Base-by-base conservation (phyloP, 169 alveolate genomes). In the Plasmodium cynomolgi region DNA sequence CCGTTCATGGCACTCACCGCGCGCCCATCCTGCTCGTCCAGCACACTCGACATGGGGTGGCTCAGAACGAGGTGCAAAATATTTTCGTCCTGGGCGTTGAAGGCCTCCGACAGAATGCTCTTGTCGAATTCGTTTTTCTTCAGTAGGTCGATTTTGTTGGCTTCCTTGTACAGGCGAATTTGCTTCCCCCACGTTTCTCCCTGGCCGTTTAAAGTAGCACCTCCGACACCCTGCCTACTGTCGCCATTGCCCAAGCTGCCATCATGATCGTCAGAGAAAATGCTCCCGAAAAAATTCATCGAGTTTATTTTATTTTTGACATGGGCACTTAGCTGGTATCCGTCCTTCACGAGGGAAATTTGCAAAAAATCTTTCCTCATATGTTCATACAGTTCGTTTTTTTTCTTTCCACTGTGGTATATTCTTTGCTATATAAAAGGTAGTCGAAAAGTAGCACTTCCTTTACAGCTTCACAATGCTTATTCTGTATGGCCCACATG, bases 401-500 rank as follows among this genome's bases (percentile, higher is more conserved):
- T 41, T 80, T 84, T 26, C 79, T 72, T 34, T 92, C 96, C 33
- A 62, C 72, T 33, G 54, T 11, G 26, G 62, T 62, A 37, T 93
- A 95, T 41, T 96, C 95, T n/a, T 41, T 91, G 5, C 82, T 75
- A 81, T 95, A 93, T 33, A 96, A 92, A 4, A 58, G 33, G 54
- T 96, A 96, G 73, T 96, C 97, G 80, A 93, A 96, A 11, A 79
- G 68, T 20, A 96, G 91, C 15, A 96, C 34, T 58, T 94, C 95
- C 54, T 94, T 75, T 17, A 94, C 90, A 1, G 97, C 95, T 26
- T 93, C 96, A 11, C n/a, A 26, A 54, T 96, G 79, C 81, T 96
- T 96, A 54, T 95, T 96, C 58, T 96, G 97, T 7, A 96, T 95
- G 31, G 97, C 96, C 97, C 97, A 96, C 75, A 95, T 92, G 23